Conservation (phyloP, 225 moss, liverwort and hornwort genomes). For the Bryum argenteum region DNA sequence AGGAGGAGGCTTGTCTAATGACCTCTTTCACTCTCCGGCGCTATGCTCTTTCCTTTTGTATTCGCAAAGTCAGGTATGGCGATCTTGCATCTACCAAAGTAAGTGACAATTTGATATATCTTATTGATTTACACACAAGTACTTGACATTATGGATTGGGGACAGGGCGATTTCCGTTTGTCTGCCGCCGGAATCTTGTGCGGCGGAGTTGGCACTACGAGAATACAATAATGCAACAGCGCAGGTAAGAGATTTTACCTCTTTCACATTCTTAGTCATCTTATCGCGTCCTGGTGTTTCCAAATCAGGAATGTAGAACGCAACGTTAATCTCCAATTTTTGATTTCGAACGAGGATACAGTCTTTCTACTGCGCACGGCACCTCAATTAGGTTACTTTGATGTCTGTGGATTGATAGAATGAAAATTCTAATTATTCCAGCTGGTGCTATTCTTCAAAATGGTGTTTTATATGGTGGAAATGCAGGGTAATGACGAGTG, state of each 20-base stretch:
- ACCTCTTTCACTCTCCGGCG: constrained; percentile 42
- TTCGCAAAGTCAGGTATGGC: constrained; percentile 74
- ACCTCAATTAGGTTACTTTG: not conserved
- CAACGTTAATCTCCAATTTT: not conserved
- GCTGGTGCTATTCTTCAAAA: constrained; percentile 14
- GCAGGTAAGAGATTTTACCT: constrained; percentile 42
- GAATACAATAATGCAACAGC: constrained; percentile 34
- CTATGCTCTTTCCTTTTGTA: constrained; percentile 70
- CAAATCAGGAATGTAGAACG: not conserved
- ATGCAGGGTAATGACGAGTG: constrained; percentile 26
- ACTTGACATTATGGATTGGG: constrained; percentile 13
- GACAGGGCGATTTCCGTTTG: constrained; percentile 70
- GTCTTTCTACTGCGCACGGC: not conserved
- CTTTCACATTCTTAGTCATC: not conserved
- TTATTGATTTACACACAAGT: not conserved
- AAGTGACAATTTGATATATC: not conserved
- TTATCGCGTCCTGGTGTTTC: not conserved
- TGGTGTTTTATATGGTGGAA: not conserved
- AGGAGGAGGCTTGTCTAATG: constrained; percentile 28
- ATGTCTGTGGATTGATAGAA: not conserved
- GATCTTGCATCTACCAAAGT: not conserved
- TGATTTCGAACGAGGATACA: not conserved
- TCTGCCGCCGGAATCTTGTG: constrained; percentile 41
- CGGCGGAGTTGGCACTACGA: constrained; percentile 60
- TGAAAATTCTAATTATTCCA: not conserved